A percentile compares a stretch with the other conserved stretches of the same genome.
Evolutionary conservation across 1,284 basidiomycete genomes (phyloP).

Genomic region (Neolentinus lepideus): DNA sequence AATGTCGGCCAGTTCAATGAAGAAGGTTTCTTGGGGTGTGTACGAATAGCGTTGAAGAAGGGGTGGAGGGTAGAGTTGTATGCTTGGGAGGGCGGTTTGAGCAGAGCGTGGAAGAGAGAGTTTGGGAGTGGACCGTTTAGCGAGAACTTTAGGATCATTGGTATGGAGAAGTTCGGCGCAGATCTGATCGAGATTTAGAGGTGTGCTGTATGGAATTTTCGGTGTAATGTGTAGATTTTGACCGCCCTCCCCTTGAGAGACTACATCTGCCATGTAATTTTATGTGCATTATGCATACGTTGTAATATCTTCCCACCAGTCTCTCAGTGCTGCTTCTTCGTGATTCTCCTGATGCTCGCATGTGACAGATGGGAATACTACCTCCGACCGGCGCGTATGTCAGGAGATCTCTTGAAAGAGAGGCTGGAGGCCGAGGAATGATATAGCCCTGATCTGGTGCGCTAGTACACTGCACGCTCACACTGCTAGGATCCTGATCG

Average conservation of each 20-base stretch:
- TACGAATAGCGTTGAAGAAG: conserved; percentile 71
- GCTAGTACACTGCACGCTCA: too few species aligned
- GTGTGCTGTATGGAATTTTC: not conserved
- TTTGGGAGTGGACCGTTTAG: conserved; percentile 42
- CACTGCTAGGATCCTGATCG: too few species aligned
- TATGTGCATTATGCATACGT: not conserved
- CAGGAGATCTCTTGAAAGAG: too few species aligned
- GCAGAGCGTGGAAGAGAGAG: conserved; percentile 61
- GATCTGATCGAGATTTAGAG: conserved; percentile 36
- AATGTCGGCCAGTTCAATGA: conserved; percentile 85
- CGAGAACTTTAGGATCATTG: conserved; percentile 44
- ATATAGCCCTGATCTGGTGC: too few species aligned
- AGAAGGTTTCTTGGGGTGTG: conserved; percentile 81
- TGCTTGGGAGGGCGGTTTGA: conserved; percentile 77
- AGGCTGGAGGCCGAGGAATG: too few species aligned
- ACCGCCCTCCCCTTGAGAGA: not conserved
- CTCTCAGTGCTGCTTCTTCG: too few species aligned
- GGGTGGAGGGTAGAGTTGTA: conserved; percentile 88
- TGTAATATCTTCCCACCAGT: not conserved
- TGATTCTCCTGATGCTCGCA: too few species aligned
- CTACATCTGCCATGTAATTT: not conserved
- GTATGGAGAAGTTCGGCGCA: conserved; percentile 54
- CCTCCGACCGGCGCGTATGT: too few species aligned
- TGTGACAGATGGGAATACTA: too few species aligned
- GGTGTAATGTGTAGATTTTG: not conserved